These are phyloP conservation scores for Macrolepiota dolichaula DNA, from an alignment of 768 basidiomycete species.

Conservation along the genomic window DNA sequence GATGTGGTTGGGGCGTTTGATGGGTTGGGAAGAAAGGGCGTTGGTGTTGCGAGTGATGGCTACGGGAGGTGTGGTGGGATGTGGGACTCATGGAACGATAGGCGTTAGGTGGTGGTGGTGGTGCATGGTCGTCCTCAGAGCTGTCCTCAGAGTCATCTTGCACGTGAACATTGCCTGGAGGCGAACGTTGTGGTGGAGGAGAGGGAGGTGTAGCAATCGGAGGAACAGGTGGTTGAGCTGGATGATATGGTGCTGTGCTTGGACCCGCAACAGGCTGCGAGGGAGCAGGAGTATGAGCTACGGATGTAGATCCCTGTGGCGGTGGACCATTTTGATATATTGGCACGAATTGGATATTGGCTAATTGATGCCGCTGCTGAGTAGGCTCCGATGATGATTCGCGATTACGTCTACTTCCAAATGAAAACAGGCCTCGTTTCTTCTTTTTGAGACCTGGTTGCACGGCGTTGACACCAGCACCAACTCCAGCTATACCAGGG, in stretches of 20 bases:
- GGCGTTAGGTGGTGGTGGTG: background rate
- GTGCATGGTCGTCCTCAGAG: background rate
- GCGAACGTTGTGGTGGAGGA: constrained; percentile 10
- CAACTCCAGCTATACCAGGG: constrained; percentile 11
- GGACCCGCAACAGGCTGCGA: background rate
- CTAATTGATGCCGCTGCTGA: background rate
- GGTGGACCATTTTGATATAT: constrained; percentile 4
- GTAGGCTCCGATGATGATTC: background rate
- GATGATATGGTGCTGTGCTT: background rate
- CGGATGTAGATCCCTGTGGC: background rate
- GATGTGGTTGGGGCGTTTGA: background rate
- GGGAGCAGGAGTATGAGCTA: background rate
- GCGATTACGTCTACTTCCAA: background rate
- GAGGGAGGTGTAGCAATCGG: constrained; percentile 3
- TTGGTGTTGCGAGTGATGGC: constrained; percentile 9
- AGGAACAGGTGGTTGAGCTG: background rate
- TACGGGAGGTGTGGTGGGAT: background rate
- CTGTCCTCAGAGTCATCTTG: background rate
- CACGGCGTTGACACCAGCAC: constrained; percentile 3
- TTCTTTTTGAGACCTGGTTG: background rate
- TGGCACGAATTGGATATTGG: constrained; percentile 3
- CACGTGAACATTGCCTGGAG: constrained; percentile 8
- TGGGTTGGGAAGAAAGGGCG: background rate
- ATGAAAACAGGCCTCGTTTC: constrained; percentile 5
- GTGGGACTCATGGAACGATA: background rate